Base-by-base conservation (phyloP, 2,329 filamentous ascomycete species). In the Microascus cirrosus region DNA sequence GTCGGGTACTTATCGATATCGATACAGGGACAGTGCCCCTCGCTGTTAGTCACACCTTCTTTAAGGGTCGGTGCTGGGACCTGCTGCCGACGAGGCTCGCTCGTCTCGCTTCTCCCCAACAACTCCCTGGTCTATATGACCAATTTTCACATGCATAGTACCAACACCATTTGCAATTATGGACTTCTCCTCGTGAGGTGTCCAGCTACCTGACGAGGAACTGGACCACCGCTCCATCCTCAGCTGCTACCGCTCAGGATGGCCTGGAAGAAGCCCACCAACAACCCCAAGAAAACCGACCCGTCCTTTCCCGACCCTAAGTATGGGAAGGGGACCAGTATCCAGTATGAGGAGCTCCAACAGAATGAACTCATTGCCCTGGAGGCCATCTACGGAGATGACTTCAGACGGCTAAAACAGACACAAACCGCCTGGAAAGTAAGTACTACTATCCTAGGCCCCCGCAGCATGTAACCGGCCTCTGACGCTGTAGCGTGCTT, bases 381-480 rank as follows among this genome's bases (percentile, higher is more conserved):
- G 60, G 81, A 87, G 65, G 89, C 93, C 50, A 95, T 97, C 55
- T 97, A 94, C 68, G 87, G 86, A 63, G 90, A 95, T 60, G 92
- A 96, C 67, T 96, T 90, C 67, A 79, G 87, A 64, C 84, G 87
- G 68, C 82, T 90, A 65, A 82, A 86, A 66, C 81, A 82, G 55
- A 81, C 81, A 60, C 82, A 84, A 60, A 80, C 83, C 63, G 92
- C 91, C 48, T 97, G 93, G 93, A 91, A 95, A 78, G 88, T 90
- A 78, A 67, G 60, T 51, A 77, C 48, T 54, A 15, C 32, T n/a
- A 12, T 12, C 22, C 50, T 25, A 13, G 20, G 34, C 53, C 42
- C 58, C 42, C 36, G 71, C 53, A 52, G 28, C 42, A 42, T 55
- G 48, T 61, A 45, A 24, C 56, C 45, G 54, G 59, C 20, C n/a